These are phyloP conservation scores for Aspergillus fischeri DNA, from an alignment of 2,329 filamentous ascomycete species.

Conservation along the genomic window DNA sequence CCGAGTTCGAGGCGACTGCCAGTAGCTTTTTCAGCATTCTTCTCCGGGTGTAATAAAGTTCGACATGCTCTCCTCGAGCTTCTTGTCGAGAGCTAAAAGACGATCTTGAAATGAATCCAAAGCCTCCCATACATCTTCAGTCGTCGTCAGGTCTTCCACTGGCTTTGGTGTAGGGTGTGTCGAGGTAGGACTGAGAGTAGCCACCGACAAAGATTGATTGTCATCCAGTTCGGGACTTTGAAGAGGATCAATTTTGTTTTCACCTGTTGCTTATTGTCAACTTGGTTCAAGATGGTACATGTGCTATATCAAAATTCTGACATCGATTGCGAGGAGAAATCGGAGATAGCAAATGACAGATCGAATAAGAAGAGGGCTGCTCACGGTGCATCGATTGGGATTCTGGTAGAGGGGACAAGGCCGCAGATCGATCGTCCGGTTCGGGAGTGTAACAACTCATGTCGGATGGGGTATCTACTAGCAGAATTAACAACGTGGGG, in stretches of 20 bases:
- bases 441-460: conserved; percentile 37
- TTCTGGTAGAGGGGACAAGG: conserved; percentile 27
- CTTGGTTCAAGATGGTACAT: background rate
- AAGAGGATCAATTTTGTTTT: conserved; percentile 21
- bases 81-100: conserved; percentile 14
- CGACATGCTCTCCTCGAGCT: conserved; percentile 15
- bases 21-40: background rate
- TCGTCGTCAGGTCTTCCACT: background rate
- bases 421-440: conserved; percentile 26
- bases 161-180: conserved; percentile 11
- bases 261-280: conserved; percentile 16
- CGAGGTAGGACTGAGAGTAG: conserved; percentile 10
- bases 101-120: conserved; percentile 16
- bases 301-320: background rate
- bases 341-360: background rate
- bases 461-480: conserved; percentile 32
- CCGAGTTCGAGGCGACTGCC: background rate
- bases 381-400: conserved; percentile 24
- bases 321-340: background rate
- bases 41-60: conserved; percentile 12
- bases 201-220: conserved; percentile 14
- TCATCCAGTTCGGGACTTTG: conserved; percentile 27
- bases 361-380: conserved; percentile 8
- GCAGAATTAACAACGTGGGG: background rate
- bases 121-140: conserved; percentile 11